Evolutionary conservation across 371 early-diverging fungal species (phyloP).

Genomic region (Lichtheimia hyalospora): DNA sequence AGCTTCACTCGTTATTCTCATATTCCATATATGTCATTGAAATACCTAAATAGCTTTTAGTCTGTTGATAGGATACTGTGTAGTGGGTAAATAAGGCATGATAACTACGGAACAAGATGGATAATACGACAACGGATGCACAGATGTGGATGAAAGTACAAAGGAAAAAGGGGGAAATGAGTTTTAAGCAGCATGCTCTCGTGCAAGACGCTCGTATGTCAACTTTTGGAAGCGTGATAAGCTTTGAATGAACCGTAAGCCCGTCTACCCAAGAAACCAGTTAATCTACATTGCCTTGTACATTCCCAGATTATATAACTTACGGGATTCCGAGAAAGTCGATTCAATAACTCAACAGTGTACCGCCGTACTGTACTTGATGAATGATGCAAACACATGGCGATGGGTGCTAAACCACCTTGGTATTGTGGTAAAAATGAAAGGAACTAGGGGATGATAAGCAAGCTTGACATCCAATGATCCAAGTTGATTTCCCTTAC

Average conservation of each 20-base stretch:
- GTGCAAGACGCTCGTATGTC: conserved; percentile 35
- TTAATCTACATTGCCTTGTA: neutral
- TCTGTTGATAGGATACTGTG: too few species aligned
- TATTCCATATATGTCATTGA: too few species aligned
- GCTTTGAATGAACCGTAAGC: conserved; percentile 39
- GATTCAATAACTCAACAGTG: conserved; percentile 67
- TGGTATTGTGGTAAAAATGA: conserved; percentile 78
- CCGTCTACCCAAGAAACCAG: conserved; percentile 19
- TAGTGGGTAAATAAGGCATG: too few species aligned
- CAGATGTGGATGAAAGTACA: too few species aligned
- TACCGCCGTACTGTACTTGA: conserved; percentile 57
- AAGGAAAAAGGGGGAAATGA: too few species aligned
- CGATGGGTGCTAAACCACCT: conserved; percentile 83
- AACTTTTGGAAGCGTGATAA: conserved; percentile 44
- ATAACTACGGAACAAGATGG: too few species aligned
- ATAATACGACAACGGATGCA: too few species aligned
- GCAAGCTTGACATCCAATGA: neutral
- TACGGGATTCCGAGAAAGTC: conserved; percentile 67
- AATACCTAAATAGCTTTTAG: too few species aligned
- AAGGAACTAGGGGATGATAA: conserved; percentile 52
- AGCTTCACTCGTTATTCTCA: too few species aligned
- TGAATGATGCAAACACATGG: conserved; percentile 81
- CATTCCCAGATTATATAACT: conserved; percentile 7
- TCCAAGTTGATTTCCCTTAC: conserved; percentile 30
- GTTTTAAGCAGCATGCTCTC: neutral